Conservation (phyloP, 2,329 filamentous ascomycete species). For the Ophiocordyceps camponoti-leonardi region DNA sequence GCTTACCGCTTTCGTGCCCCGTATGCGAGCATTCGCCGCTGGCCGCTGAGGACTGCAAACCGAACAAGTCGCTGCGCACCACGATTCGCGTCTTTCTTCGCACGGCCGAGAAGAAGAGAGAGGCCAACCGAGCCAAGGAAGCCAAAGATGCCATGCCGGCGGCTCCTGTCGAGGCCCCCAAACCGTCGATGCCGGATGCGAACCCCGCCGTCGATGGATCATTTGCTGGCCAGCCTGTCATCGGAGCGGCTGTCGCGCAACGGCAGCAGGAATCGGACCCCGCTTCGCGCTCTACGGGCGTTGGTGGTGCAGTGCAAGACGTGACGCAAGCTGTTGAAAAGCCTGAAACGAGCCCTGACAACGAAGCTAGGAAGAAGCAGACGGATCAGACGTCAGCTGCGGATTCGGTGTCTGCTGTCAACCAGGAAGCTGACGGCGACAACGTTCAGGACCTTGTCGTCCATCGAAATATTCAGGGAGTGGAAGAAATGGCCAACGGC, state of each 20-base stretch:
- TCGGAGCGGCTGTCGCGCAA: neutral
- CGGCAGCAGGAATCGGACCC: neutral
- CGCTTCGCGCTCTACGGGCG: neutral
- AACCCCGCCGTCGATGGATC: slow-evolving; percentile 6
- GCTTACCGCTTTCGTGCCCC: slow-evolving; percentile 64
- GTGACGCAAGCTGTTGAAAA: slow-evolving; percentile 1
- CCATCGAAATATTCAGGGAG: slow-evolving; percentile 3
- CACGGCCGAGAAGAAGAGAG: slow-evolving; percentile 78
- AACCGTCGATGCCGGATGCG: slow-evolving; percentile 13
- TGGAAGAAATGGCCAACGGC: slow-evolving; percentile 9
- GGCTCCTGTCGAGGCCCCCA: slow-evolving; percentile 23
- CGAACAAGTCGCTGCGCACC: slow-evolving; percentile 78
- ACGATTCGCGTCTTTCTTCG: slow-evolving; percentile 85
- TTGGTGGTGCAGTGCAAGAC: slow-evolving; percentile 1
- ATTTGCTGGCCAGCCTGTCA: slow-evolving; percentile 2
- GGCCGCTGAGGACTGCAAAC: slow-evolving; percentile 69
- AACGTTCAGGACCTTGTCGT: neutral
- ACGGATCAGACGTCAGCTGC: neutral
- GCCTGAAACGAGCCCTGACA: neutral
- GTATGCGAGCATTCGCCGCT: slow-evolving; percentile 88
- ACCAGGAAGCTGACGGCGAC: neutral
- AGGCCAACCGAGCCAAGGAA: slow-evolving; percentile 40
- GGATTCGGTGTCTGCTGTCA: neutral
- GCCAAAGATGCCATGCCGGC: slow-evolving; percentile 20
- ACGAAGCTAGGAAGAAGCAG: neutral